Evolutionary conservation across 2,329 filamentous ascomycete species (phyloP).

Genomic region (Pseudogymnoascus verrucosus): DNA sequence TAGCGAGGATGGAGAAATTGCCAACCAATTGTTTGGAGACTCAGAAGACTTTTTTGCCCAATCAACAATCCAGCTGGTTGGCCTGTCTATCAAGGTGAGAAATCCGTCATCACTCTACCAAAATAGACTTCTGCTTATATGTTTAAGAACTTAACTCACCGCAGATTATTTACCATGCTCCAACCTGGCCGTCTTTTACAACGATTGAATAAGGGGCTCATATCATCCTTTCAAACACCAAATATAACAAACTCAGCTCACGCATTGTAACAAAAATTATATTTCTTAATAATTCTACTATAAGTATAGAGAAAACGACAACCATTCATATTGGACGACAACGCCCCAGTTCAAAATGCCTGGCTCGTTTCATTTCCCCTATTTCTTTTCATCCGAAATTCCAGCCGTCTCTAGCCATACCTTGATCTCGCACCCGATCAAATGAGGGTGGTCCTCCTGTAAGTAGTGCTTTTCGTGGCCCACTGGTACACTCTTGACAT

Average conservation of each 20-base stretch:
- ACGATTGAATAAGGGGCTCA: neutral
- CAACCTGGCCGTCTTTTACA: neutral
- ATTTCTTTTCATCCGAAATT: neutral
- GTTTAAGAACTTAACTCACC: neutral
- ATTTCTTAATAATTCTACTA: neutral
- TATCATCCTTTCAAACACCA: neutral
- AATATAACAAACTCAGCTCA: neutral
- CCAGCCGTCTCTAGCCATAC: neutral
- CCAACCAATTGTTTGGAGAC: neutral
- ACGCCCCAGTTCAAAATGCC: neutral
- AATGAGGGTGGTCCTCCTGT: constrained; percentile 7
- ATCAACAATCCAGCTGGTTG: neutral
- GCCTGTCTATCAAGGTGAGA: neutral
- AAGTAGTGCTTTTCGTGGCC: neutral
- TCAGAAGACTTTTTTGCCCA: neutral
- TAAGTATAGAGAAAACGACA: neutral
- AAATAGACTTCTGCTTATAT: neutral
- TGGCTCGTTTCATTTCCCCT: neutral
- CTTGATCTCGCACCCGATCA: neutral
- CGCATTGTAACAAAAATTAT: neutral
- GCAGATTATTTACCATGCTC: neutral
- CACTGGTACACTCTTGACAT: neutral
- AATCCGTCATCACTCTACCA: neutral
- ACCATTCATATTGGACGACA: neutral
- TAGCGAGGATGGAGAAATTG: neutral